Evolutionary conservation across 2,329 filamentous ascomycete genomes (phyloP).

Genomic region (Lachnellula occidentalis): DNA sequence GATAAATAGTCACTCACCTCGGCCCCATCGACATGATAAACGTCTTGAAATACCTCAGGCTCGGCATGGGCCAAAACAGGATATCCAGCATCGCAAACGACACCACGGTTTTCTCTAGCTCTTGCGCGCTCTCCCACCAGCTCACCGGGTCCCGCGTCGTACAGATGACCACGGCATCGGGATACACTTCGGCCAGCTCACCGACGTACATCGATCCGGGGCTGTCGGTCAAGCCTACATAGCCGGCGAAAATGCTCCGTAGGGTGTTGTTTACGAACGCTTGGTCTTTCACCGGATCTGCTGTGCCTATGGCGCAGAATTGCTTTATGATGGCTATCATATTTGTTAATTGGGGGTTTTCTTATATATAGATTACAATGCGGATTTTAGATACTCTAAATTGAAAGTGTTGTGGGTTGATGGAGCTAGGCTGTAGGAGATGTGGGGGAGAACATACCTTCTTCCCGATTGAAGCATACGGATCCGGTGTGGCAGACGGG

Average conservation of each 20-base stretch:
- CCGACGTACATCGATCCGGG: constrained; percentile 25
- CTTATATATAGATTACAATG: no score
- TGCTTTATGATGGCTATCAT: no score
- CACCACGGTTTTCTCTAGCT: constrained; percentile 3
- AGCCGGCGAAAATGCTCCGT: constrained; percentile 15
- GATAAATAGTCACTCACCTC: background rate
- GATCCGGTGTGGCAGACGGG: constrained; percentile 17
- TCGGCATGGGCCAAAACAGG: constrained; percentile 11
- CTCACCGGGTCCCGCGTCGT: constrained; percentile 24
- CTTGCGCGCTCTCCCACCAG: constrained; percentile 23
- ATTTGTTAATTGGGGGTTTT: no score
- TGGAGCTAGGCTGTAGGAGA: background rate
- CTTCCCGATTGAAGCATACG: constrained; percentile 13
- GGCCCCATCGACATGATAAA: constrained; percentile 5
- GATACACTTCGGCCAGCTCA: constrained; percentile 27
- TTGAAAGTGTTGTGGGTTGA: no score
- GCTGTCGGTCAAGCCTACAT: constrained; percentile 27
- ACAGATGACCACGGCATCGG: constrained; percentile 30
- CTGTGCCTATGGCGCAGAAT: no score
- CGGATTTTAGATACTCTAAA: no score
- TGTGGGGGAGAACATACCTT: constrained; percentile 5
- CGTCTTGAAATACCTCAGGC: constrained; percentile 10
- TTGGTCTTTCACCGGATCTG: no score
- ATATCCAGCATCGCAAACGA: constrained; percentile 4
- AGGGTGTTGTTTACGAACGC: no score